Conservation (phyloP, 345 rosid species). For the Sisymbrium altissimum region DNA sequence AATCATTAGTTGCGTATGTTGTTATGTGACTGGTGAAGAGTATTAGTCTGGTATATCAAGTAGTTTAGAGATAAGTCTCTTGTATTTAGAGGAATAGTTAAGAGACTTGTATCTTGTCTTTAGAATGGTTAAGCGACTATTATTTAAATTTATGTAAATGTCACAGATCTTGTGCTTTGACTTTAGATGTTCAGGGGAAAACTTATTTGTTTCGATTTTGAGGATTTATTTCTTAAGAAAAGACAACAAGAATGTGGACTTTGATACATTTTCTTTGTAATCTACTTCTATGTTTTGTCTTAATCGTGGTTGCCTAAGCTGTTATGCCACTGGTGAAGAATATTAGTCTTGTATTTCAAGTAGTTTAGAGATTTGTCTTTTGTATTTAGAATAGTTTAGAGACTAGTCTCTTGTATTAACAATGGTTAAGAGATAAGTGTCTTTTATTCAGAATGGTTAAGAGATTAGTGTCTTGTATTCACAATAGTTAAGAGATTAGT, state of each 20-base stretch:
- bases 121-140: too few species aligned
- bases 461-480: too few species aligned
- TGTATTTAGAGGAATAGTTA: too few species aligned
- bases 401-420: background rate
- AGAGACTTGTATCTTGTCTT: too few species aligned
- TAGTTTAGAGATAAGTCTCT: too few species aligned
- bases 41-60: too few species aligned
- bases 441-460: slow-evolving; percentile 1
- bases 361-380: background rate
- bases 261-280: background rate
- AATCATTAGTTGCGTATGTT: too few species aligned
- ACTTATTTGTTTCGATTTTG: background rate
- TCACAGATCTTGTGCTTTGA: background rate
- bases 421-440: background rate
- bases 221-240: background rate
- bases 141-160: background rate
- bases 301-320: background rate
- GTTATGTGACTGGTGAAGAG: too few species aligned
- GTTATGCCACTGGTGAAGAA: background rate
- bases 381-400: background rate
- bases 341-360: background rate
- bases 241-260: background rate
- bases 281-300: background rate
- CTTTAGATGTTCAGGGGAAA: background rate
- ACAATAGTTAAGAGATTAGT: too few species aligned